phyloP scores from a whole-genome alignment of 345 rosid genomes.

The Raphanus sativus region DNA sequence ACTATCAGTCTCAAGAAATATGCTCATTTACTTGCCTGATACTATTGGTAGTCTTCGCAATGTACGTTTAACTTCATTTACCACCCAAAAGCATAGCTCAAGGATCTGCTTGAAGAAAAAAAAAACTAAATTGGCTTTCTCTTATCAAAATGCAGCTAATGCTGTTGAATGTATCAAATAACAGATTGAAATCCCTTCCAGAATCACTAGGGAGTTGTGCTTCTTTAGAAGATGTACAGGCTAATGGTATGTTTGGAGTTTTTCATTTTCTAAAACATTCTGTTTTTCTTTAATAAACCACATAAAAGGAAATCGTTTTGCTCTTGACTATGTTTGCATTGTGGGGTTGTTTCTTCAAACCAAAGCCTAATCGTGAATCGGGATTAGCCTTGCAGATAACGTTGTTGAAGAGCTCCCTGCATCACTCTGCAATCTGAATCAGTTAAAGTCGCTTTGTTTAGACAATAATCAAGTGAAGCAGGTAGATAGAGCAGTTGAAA shows the following conservation, averaged over 20 bases:
- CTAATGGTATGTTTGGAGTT: conserved; percentile 59
- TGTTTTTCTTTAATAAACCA: no score
- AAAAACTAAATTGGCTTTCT: not conserved
- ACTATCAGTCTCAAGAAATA: conserved; percentile 76
- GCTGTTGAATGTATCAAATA: conserved; percentile 82
- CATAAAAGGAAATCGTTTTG: no score
- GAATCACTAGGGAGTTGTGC: conserved; percentile 94
- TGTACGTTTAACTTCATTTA: conserved; percentile 52
- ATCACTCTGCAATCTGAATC: conserved; percentile 75
- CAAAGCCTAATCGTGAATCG: conserved; percentile 28
- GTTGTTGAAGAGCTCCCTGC: conserved; percentile 73
- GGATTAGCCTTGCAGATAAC: conserved; percentile 68
- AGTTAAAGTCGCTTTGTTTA: conserved; percentile 72
- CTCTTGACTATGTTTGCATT: not conserved
- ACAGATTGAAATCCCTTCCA: conserved; percentile 84
- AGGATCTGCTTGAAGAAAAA: no score
- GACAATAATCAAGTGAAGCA: conserved; percentile 70
- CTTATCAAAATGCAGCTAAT: conserved; percentile 56
- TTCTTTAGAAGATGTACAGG: conserved; percentile 88
- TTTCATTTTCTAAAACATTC: not conserved
- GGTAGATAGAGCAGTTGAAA: conserved; percentile 48
- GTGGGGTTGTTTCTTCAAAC: not conserved
- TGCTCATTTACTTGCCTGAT: conserved; percentile 71
- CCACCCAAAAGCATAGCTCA: not conserved
- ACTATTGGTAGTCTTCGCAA: conserved; percentile 95